Base-by-base conservation (phyloP, 179 eudicot species). In the Beta lomatogona region DNA sequence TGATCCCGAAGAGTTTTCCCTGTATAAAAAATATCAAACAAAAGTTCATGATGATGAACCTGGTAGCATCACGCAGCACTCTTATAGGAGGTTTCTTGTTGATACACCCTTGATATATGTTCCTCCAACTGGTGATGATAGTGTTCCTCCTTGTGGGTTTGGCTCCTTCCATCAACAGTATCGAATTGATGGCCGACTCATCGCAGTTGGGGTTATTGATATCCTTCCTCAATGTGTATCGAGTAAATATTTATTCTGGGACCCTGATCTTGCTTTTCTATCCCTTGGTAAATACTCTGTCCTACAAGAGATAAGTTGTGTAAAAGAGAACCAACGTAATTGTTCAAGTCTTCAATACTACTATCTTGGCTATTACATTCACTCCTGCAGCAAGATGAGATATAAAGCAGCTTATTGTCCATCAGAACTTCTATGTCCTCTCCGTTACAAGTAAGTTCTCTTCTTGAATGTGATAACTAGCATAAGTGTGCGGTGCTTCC, bases 81-180 rank as follows among this genome's bases (percentile, higher is more conserved):
- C 97, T 60, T 97, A 97, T 87, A 85, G 18, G 83, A 90, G 92
- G 74, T 97, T 97, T 82, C 86, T 97, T 82, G 93, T 97, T 73
- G 98, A 97, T 70, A 88, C 93, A 58, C 98, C 99, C 78, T 89
- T 97, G 78, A 79, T 89, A 19, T 89, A 81, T 88, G 85, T 94
- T 82, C 93, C 94, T 9, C 84, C 97, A 73, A 81, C 85, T 70
- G 90, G 87, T 60, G 89, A 92, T 83, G 84, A 82, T 85, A 81
- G 86, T 44, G 91, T 88, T 79, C 98, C 99, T 82, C 95, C 92
- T 61, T 93, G 94, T 82, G 99, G 99, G 64, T 93, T 97, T 83
- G 99, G 99, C 68, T 94, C 99, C 70, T 97, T 97, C 85, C 99
- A 97, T 85, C 98, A 94, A 88, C 99, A 92, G 81, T 94, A 94